Percentiles rank a stretch among this genome's conserved stretches.
phyloP scores from a whole-genome alignment of 768 basidiomycete species.

The Mycena galericulata region DNA sequence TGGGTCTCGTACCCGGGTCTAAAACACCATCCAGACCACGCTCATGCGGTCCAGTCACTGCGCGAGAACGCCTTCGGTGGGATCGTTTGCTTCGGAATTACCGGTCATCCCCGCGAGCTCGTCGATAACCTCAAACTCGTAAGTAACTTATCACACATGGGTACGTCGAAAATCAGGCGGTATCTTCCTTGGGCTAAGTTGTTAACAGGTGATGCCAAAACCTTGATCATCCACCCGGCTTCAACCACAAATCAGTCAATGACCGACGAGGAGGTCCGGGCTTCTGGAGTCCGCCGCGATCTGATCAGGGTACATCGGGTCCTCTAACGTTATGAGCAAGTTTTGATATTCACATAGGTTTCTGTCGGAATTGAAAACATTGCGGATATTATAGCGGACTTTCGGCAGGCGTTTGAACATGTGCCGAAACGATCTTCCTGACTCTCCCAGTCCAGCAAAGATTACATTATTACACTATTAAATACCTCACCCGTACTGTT shows the following conservation, averaged over 20 bases:
- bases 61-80: constrained; percentile 14
- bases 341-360: constrained; percentile 1
- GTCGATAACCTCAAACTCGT: constrained; percentile 26
- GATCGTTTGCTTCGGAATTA: constrained; percentile 29
- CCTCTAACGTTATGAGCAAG: too few relatives aligned
- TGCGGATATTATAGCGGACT: constrained; percentile 26
- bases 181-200: too few relatives aligned
- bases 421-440: neutral
- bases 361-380: constrained; percentile 30
- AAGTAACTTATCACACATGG: constrained; percentile 31
- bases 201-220: constrained; percentile 31
- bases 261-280: constrained; percentile 21
- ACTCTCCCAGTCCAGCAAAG: too few relatives aligned
- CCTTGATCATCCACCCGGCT: constrained; percentile 25
- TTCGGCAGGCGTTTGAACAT: constrained; percentile 20
- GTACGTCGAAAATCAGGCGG: too few relatives aligned
- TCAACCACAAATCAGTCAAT: constrained; percentile 31
- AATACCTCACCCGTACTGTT: too few relatives aligned
- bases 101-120: constrained; percentile 14
- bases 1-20: constrained; percentile 28
- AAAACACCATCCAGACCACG: constrained; percentile 20
- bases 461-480: too few relatives aligned
- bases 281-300: constrained; percentile 21
- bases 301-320: constrained; percentile 19
- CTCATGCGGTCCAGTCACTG: neutral